Percentiles rank a stretch among this genome's conserved stretches.
Conservation (phyloP, 129 eudicot genomes). For the Centaurea solstitialis region DNA sequence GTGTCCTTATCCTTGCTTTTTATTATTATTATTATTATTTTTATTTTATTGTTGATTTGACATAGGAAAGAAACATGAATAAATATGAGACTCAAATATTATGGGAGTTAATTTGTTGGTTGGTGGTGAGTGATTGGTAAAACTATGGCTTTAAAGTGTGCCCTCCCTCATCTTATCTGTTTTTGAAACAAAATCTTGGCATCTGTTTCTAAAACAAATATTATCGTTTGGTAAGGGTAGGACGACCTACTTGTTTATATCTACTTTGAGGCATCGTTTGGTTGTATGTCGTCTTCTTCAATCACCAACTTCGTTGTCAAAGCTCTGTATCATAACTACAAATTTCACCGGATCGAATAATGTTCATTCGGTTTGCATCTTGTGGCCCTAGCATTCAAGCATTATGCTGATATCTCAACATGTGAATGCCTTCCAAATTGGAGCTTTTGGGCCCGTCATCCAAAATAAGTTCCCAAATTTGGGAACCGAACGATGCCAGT, state of each 20-base stretch:
- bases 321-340: not conserved
- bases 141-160: not conserved
- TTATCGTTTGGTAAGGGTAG: too few relatives aligned
- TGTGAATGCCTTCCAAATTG: not conserved
- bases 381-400: too few relatives aligned
- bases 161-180: not conserved
- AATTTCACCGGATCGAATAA: too few relatives aligned
- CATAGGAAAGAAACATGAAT: conserved; percentile 8
- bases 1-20: not conserved
- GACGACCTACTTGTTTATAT: too few relatives aligned
- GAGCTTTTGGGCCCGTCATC: not conserved
- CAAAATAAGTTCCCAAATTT: not conserved
- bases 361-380: too few relatives aligned
- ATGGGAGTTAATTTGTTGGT: not conserved
- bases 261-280: too few relatives aligned
- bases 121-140: not conserved
- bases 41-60: conserved; percentile 20
- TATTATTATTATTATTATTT: not conserved
- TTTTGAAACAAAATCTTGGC: not conserved
- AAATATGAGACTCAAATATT: not conserved
- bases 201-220: not conserved
- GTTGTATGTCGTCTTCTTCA: too few relatives aligned
- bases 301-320: not conserved
- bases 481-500: not conserved
- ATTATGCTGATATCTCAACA: too few relatives aligned